Conservation (phyloP, 2,329 filamentous ascomycete species). For the Elsinoe arachidis region DNA sequence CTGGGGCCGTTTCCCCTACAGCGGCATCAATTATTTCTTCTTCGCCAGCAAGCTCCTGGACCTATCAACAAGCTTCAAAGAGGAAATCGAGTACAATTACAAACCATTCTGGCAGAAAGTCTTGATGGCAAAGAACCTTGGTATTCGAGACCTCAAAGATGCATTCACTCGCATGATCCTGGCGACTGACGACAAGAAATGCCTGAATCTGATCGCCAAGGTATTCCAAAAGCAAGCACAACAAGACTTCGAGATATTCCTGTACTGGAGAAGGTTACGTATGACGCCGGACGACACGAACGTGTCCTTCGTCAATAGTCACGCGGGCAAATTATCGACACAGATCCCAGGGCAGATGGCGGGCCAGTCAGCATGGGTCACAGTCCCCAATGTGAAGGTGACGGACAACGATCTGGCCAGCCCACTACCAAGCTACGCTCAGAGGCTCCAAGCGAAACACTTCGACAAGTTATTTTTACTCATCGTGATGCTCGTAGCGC, state of each 20-base stretch:
- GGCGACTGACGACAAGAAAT: background rate
- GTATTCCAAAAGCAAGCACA: background rate
- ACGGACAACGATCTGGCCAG: too few relatives aligned
- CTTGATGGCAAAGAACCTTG: background rate
- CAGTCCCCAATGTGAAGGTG: too few relatives aligned
- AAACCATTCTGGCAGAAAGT: background rate
- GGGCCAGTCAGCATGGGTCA: too few relatives aligned
- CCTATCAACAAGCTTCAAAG: background rate
- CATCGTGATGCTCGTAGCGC: too few relatives aligned
- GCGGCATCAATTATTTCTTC: background rate
- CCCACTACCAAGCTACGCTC: too few relatives aligned
- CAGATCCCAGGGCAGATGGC: too few relatives aligned
- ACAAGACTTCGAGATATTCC: background rate
- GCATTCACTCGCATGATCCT: background rate
- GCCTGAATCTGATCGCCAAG: background rate
- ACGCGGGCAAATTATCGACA: too few relatives aligned
- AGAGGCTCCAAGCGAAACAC: too few relatives aligned
- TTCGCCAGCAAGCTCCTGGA: background rate
- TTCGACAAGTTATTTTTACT: too few relatives aligned
- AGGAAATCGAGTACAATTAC: background rate
- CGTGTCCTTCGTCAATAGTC: too few relatives aligned
- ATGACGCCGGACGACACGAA: background rate
- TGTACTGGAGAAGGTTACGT: background rate
- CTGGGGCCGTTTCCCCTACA: background rate
- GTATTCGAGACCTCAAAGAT: background rate